Evolutionary conservation across 78 protist genomes (phyloP), one percentile per base, ranked within the genome.

Genomic region (Isochrysis galbana): DNA sequence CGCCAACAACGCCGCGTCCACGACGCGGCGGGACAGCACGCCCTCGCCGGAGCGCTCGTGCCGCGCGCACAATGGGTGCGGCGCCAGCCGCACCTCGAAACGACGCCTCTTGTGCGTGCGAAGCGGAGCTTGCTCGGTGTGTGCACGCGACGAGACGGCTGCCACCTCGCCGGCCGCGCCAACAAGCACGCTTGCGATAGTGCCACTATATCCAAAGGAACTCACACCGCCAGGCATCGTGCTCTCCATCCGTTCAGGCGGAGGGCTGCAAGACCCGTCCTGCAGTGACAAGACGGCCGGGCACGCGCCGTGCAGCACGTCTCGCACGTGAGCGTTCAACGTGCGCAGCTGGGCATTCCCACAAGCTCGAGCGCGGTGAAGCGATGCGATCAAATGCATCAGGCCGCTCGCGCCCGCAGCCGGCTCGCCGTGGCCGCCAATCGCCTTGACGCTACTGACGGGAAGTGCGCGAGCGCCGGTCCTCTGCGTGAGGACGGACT

Each of bases 161-260:
- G 74, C 74, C 36, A 11, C 36, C 4, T n/a, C n/a, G n/a, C n/a
- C n/a, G n/a, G n/a, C 74, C 38, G 74, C 74, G 74, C 4, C 74
- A n/a, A 51, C 61, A 29, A 51, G 29, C 29, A 7, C 7, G 29
- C 29, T 19, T 14, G 80, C 74, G 25, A n/a, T 88, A 11, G 78
- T 88, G 51, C 91, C 91, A 46, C 47, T 25, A 46, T 14, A 88
- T n/a, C 91, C 91, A 10, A 88, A 54, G n/a, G 84, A 54, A 11
- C 44, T 32, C 23, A 88, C 77, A 2, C 42, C 91, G 14, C 46
- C 54, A n/a, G n/a, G n/a, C 2, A 36, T 36, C 23, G 29, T 26
- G n/a, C n/a, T n/a, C n/a, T n/a, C n/a, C n/a, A n/a, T n/a, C n/a
- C n/a, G n/a, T n/a, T n/a, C n/a, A n/a, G n/a, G n/a, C n/a, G n/a